phyloP scores from a whole-genome alignment of 495 filamentous ascomycete genomes.

The Penicillium steckii region DNA sequence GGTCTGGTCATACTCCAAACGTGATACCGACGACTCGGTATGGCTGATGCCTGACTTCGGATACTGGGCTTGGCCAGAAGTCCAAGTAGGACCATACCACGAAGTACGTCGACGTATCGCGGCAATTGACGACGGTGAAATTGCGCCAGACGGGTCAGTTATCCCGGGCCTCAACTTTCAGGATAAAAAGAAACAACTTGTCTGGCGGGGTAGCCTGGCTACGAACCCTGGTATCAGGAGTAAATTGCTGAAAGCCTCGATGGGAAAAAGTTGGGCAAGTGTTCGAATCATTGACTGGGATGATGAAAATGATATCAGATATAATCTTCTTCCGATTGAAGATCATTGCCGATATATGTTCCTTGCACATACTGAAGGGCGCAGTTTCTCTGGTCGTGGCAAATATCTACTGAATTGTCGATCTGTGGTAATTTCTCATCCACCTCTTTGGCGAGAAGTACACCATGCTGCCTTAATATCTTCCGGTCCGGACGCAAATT shows the following conservation, averaged over 20 bases:
- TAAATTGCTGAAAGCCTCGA: conserved; percentile 43
- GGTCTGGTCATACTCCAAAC: conserved; percentile 55
- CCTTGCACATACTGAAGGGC: conserved; percentile 57
- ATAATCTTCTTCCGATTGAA: conserved; percentile 46
- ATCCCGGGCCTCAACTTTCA: conserved; percentile 25
- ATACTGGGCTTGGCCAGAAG: conserved; percentile 71
- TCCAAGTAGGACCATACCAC: conserved; percentile 56
- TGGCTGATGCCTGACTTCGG: conserved; percentile 82
- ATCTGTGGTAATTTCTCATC: conserved; percentile 52
- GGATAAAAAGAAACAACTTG: conserved; percentile 60
- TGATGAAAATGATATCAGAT: conserved; percentile 31
- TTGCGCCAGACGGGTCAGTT: conserved; percentile 10
- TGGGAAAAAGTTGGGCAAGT: conserved; percentile 51
- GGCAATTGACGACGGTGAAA: conserved; percentile 33
- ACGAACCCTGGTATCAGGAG: conserved; percentile 41
- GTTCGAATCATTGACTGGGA: conserved; percentile 51
- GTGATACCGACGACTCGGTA: conserved; percentile 38
- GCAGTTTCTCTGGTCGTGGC: conserved; percentile 55
- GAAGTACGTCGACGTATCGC: conserved; percentile 46
- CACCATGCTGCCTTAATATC: conserved; percentile 38
- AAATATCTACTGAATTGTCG: conserved; percentile 62
- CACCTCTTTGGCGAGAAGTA: conserved; percentile 39
- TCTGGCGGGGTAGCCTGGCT: conserved; percentile 63
- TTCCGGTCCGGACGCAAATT: conserved; percentile 58
- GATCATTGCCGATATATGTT: conserved; percentile 64